phyloP scores from a whole-genome alignment of 2,329 filamentous ascomycete species.

The Cryphonectria nitschkei region DNA sequence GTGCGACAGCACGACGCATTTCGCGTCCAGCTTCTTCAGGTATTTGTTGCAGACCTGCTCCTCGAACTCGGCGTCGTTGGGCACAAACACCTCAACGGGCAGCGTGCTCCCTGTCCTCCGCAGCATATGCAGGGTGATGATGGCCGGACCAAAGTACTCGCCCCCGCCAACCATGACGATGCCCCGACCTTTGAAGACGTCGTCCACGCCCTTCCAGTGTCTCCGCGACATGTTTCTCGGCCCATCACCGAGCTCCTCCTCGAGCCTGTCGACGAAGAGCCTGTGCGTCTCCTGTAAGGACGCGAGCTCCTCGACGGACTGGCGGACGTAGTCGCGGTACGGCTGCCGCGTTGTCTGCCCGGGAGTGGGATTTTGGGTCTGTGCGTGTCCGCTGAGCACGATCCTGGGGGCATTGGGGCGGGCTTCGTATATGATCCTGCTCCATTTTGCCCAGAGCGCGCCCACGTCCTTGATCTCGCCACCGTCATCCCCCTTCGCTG shows the following conservation, averaged over 20 bases:
- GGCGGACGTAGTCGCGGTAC: constrained; percentile 23
- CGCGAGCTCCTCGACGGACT: constrained; percentile 18
- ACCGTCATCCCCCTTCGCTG: constrained; percentile 15
- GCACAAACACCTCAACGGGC: constrained; percentile 48
- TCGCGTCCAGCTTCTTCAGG: constrained; percentile 37
- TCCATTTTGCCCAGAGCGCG: constrained; percentile 28
- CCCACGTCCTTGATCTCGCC: constrained; percentile 24
- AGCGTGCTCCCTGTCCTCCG: constrained; percentile 53
- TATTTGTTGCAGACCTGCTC: constrained; percentile 37
- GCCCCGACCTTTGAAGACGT: constrained; percentile 37
- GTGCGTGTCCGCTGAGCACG: constrained; percentile 18
- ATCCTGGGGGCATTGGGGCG: constrained; percentile 21
- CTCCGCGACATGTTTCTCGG: constrained; percentile 36
- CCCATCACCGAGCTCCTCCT: constrained; percentile 38
- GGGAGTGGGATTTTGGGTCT: constrained; percentile 21
- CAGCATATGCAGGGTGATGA: constrained; percentile 56
- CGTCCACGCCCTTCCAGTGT: constrained; percentile 20
- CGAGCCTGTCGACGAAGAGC: constrained; percentile 40
- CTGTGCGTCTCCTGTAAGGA: constrained; percentile 37
- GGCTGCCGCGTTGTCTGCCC: constrained; percentile 24
- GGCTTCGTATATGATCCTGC: constrained; percentile 23
- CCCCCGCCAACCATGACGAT: constrained; percentile 55
- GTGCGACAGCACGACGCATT: constrained; percentile 40
- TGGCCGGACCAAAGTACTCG: constrained; percentile 51
- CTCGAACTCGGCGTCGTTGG: constrained; percentile 38